Base-by-base conservation (phyloP, 2,329 filamentous ascomycete genomes). In the Curvularia verruculosa region DNA sequence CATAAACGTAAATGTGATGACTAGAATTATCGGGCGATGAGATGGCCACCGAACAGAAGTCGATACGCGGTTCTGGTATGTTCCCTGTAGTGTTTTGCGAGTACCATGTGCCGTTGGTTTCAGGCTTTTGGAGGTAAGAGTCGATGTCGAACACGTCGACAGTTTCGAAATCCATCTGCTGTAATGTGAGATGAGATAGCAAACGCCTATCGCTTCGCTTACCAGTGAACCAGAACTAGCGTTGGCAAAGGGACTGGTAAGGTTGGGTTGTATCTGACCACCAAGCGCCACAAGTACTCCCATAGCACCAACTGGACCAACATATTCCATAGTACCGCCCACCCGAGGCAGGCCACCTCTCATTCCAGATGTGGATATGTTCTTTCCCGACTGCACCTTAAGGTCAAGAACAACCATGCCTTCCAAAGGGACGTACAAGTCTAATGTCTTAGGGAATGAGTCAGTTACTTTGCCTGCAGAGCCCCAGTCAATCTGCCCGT, bases 1-100 rank as follows among this genome's bases (percentile, higher is more conserved):
- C 82, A 53, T 83, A 84, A 47, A 84, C 40, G 36, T 72, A 75
- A 29, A 84, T 80, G 51, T 82, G 82, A 49, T 81, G 77, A 52
- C 76, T 80, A 1, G 79, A 80, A 44, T 77, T 76, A 53, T 83
- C 81, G 3, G 74, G 71, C 1, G 80, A 76, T 26, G 78, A 75
- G 13, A 70, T 75, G 0, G 75, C 52, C 0, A 78, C 72, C 3
- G 79, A 59, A 60, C 81, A 83, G 55, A 78, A 80, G 52, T 82
- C 79, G 13, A 79, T 74, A 15, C 81, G 76, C 13, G 75, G 64
- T 23, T 59, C 49, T 1, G 81, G 80, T 18, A 79, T 72, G 8
- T 77, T 66, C 15, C 80, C 79, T 6, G 72, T 73, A 13, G 79
- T 78, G 15, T 65, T 68, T 62, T 83, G 79, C 21, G 70, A 66